Conservation (phyloP, 2,329 filamentous ascomycete genomes). For the Colletotrichum shisoi region DNA sequence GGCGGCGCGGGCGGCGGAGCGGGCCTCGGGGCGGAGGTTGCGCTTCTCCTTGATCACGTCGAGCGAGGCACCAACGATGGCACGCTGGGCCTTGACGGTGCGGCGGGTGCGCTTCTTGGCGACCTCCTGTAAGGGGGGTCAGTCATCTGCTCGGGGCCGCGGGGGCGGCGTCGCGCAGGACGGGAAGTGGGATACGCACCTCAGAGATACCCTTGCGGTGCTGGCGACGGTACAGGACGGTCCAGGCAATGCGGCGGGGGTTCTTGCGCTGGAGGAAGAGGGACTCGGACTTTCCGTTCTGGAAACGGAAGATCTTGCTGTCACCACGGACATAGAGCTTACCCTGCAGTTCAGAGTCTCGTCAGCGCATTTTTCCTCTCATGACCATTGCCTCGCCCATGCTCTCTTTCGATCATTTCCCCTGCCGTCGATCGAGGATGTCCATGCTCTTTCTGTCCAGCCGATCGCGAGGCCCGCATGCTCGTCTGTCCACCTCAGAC, state of each 20-base stretch:
- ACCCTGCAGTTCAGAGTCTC: constrained; percentile 68
- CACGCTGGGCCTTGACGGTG: constrained; percentile 98
- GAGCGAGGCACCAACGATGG: constrained; percentile 97
- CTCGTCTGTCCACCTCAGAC: background rate
- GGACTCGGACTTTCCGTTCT: constrained; percentile 99
- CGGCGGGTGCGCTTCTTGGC: constrained; percentile 99
- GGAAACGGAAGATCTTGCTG: constrained; percentile 99
- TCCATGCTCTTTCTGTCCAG: constrained; percentile 4
- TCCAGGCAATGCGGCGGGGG: constrained; percentile 99
- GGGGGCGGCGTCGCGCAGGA: background rate
- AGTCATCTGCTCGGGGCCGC: constrained; percentile 44
- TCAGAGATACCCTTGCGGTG: constrained; percentile 99
- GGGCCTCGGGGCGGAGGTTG: constrained; percentile 91
- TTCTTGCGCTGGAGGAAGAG: constrained; percentile 99
- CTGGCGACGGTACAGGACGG: constrained; percentile 95
- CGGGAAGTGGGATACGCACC: constrained; percentile 68
- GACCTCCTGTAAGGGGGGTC: constrained; percentile 78
- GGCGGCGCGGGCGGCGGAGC: constrained; percentile 83
- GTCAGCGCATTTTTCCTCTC: constrained; percentile 42
- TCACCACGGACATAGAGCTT: constrained; percentile 99
- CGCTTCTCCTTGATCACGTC: constrained; percentile 99
- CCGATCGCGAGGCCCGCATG: constrained; percentile 16
- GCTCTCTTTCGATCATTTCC: background rate
- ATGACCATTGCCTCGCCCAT: background rate
- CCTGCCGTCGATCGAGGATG: background rate